A percentile compares a stretch with the other conserved stretches of the same genome.
phyloP scores from a whole-genome alignment of 2,329 filamentous ascomycete species.

The Blumeria graminis region DNA sequence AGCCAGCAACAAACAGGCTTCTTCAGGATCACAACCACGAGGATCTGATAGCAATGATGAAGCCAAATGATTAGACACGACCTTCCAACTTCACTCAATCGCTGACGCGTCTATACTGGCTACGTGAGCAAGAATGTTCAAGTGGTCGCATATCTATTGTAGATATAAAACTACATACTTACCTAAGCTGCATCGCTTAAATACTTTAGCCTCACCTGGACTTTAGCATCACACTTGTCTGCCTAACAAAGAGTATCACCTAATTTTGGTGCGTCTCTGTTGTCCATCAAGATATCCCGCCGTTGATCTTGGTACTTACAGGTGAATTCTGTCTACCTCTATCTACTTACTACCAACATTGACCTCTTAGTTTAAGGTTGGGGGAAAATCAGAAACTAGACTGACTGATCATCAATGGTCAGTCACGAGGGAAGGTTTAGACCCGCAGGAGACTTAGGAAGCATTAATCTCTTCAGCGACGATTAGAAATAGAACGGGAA shows the following conservation, averaged over 20 bases:
- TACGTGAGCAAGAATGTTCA: slow-evolving; percentile 8
- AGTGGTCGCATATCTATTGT: slow-evolving; percentile 7
- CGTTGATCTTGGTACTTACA: no score
- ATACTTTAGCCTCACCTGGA: slow-evolving; percentile 8
- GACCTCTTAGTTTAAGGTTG: no score
- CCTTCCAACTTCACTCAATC: slow-evolving; percentile 5
- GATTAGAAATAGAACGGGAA: no score
- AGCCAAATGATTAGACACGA: slow-evolving; percentile 19
- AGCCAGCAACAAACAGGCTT: slow-evolving; percentile 16
- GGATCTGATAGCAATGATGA: slow-evolving; percentile 21
- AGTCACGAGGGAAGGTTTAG: no score
- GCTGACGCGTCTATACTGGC: slow-evolving; percentile 14
- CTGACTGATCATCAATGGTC: no score
- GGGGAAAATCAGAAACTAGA: no score
- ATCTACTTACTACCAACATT: no score
- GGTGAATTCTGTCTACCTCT: no score
- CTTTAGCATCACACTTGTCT: neutral
- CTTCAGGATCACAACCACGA: slow-evolving; percentile 17
- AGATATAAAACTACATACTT: slow-evolving; percentile 11
- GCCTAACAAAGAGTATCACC: neutral
- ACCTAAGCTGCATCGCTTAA: slow-evolving; percentile 11
- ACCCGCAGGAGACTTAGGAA: no score
- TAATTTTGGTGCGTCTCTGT: neutral
- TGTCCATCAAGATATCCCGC: no score
- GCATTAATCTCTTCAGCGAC: no score